Evolutionary conservation across 768 basidiomycete genomes (phyloP).

Genomic region (Rhodotorula paludigena): DNA sequence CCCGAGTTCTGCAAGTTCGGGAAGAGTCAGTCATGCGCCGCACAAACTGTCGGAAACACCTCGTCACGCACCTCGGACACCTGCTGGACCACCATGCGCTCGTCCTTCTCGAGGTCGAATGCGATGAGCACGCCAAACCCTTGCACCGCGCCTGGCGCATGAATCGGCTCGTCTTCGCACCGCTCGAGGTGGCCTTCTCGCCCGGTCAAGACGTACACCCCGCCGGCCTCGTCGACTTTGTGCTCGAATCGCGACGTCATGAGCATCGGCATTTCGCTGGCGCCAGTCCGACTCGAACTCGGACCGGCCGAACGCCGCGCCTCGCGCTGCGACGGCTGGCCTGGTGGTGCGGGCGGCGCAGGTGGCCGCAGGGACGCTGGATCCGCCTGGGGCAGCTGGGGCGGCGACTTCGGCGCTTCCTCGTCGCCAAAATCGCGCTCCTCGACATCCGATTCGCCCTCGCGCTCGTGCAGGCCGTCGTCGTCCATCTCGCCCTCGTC

Average conservation of each 20-base stretch:
- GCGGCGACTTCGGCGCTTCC: background rate
- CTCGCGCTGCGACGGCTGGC: too few species aligned
- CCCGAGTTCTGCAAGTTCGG: slow-evolving; percentile 58
- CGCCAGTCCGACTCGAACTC: background rate
- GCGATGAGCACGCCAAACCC: slow-evolving; percentile 75
- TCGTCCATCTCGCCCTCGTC: slow-evolving; percentile 7
- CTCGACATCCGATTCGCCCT: slow-evolving; percentile 4
- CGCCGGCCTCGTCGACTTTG: slow-evolving; percentile 59
- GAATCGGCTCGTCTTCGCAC: slow-evolving; percentile 83
- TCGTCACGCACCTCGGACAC: slow-evolving; percentile 81
- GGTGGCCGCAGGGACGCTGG: too few species aligned
- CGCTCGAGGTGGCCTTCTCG: slow-evolving; percentile 60
- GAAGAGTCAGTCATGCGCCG: background rate
- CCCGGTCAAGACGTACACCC: slow-evolving; percentile 63
- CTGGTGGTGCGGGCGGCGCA: too few species aligned
- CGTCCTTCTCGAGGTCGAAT: slow-evolving; percentile 60
- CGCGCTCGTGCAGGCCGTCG: background rate
- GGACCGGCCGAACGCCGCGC: background rate
- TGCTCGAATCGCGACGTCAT: slow-evolving; percentile 66
- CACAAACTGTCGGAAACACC: too few species aligned
- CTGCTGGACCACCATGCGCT: slow-evolving; percentile 61
- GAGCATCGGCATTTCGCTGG: slow-evolving; percentile 39
- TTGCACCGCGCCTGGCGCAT: slow-evolving; percentile 74
- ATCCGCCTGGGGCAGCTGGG: background rate
- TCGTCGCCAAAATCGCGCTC: slow-evolving; percentile 18